Conservation (phyloP, 257 asterid genomes). For the Solanum clarkiae region DNA sequence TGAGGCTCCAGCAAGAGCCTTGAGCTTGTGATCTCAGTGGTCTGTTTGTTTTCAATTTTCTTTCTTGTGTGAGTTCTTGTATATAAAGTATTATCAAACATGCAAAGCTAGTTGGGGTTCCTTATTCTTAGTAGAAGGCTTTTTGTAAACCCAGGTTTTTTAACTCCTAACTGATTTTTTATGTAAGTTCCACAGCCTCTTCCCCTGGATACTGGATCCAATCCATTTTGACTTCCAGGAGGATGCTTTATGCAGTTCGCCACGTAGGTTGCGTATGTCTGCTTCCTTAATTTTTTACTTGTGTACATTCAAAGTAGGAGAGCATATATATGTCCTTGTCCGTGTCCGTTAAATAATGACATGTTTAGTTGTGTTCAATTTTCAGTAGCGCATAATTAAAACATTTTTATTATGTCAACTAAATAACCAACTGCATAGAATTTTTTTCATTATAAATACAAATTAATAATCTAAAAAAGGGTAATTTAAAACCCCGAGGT, state of each 20-base stretch:
- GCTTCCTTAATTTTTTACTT: no score
- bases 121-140: not conserved
- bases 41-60: not conserved
- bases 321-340: no score
- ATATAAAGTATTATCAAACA: not conserved
- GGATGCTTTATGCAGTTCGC: not conserved
- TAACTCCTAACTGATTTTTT: not conserved
- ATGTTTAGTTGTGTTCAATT: no score
- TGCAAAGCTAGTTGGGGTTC: not conserved
- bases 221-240: not conserved
- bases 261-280: no score
- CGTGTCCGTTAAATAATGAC: no score
- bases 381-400: no score
- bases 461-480: no score
- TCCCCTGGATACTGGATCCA: not conserved
- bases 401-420: no score
- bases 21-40: not conserved
- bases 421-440: no score
- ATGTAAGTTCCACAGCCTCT: not conserved
- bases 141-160: not conserved
- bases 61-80: not conserved
- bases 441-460: no score
- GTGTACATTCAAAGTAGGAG: no score
- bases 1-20: slow-evolving; percentile 1
- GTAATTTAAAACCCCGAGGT: no score